A percentile compares a stretch with the other conserved stretches of the same genome.
Conservation (phyloP, 441 rosid genomes). For the Gossypium laxum region DNA sequence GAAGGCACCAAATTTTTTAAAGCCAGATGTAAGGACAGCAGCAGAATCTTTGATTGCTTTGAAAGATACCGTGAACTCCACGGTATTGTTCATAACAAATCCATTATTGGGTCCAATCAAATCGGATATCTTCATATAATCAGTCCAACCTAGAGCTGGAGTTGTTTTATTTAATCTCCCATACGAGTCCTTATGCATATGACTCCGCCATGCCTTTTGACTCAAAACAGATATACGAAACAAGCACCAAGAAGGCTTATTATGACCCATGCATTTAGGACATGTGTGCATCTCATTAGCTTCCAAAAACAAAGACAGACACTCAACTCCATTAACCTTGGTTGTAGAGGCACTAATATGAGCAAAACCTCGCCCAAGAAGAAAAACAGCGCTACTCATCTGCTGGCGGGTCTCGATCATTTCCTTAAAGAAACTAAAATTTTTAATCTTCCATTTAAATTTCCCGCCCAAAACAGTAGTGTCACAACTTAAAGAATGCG, state of each 20-base stretch:
- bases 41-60: slow-evolving; percentile 81
- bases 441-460: slow-evolving; percentile 89
- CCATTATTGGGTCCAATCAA: slow-evolving; percentile 56
- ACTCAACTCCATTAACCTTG: slow-evolving; percentile 62
- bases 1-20: no score
- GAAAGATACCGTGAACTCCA: slow-evolving; percentile 79
- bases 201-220: slow-evolving; percentile 68
- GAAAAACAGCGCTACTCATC: slow-evolving; percentile 92
- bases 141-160: slow-evolving; percentile 90
- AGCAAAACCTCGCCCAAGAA: slow-evolving; percentile 80
- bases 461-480: slow-evolving; percentile 76
- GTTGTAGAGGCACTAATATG: slow-evolving; percentile 89
- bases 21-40: not conserved
- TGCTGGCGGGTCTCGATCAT: slow-evolving; percentile 80
- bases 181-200: slow-evolving; percentile 84
- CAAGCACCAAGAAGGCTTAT: slow-evolving; percentile 75
- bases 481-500: slow-evolving; percentile 35
- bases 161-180: slow-evolving; percentile 90
- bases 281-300: slow-evolving; percentile 62
- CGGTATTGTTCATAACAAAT: slow-evolving; percentile 68
- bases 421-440: slow-evolving; percentile 85
- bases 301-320: slow-evolving; percentile 85
- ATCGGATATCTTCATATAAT: slow-evolving; percentile 84
- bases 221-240: slow-evolving; percentile 82
- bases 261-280: slow-evolving; percentile 19